Percentiles rank a stretch among this genome's conserved stretches.
Evolutionary conservation across 257 asterid species (phyloP).

Genomic region (Dorcoceras hygrometricum): DNA sequence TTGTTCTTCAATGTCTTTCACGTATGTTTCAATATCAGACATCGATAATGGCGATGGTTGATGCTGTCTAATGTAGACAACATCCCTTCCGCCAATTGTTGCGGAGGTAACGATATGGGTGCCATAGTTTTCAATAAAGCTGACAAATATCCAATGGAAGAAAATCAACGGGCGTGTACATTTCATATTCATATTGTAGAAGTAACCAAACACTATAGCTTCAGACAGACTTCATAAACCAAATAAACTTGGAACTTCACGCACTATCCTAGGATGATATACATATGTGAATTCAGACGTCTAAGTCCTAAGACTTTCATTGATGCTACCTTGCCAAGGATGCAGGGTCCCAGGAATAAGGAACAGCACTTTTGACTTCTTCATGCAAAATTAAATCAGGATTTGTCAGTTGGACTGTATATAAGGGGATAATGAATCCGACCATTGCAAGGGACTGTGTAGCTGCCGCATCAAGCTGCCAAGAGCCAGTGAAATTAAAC

Average conservation of each 20-base stretch:
- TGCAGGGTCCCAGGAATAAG: conserved; percentile 96
- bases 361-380: conserved; percentile 83
- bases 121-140: conserved; percentile 95
- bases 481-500: conserved; percentile 96
- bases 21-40: conserved; percentile 72
- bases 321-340: conserved; percentile 77
- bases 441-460: conserved; percentile 94
- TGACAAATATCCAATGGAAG: conserved; percentile 42
- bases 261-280: conserved; percentile 11
- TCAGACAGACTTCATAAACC: not conserved
- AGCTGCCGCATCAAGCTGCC: conserved; percentile 87
- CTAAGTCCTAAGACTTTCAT: not conserved
- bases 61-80: conserved; percentile 84
- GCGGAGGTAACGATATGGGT: conserved; percentile 96
- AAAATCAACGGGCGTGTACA: conserved; percentile 14
- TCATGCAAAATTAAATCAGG: conserved; percentile 51
- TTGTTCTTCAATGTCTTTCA: conserved; percentile 87
- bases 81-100: conserved; percentile 94
- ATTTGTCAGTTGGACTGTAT: conserved; percentile 48
- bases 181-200: not conserved
- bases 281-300: conserved; percentile 10
- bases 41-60: conserved; percentile 81
- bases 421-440: conserved; percentile 67
- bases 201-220: conserved; percentile 3
- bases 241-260: not conserved